These are phyloP conservation scores for Debaryomyces sp. DNA, from an alignment of 1,139 yeast genomes.

Conservation along the genomic window DNA sequence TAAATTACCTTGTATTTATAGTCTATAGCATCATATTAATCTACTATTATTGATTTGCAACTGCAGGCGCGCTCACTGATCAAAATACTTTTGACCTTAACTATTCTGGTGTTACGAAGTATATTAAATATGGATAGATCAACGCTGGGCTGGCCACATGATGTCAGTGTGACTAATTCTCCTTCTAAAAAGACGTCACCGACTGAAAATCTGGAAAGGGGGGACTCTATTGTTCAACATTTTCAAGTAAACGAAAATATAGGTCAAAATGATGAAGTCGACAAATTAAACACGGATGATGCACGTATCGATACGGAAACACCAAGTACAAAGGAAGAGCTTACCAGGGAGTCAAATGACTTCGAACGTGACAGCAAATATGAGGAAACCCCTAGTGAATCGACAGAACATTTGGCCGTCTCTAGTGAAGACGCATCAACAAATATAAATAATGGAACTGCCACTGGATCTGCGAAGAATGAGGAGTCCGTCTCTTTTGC, in stretches of 20 bases:
- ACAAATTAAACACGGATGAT: not conserved
- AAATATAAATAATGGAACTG: not conserved
- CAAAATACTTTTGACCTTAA: not conserved
- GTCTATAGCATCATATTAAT: not conserved
- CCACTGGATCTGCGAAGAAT: not conserved
- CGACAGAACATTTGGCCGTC: not conserved
- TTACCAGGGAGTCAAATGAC: not conserved
- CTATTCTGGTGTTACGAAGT: not conserved
- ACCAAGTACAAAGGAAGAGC: not conserved
- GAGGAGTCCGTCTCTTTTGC: not conserved
- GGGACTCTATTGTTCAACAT: not conserved
- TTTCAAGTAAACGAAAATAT: not conserved
- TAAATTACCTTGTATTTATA: conserved; percentile 4
- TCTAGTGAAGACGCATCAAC: not conserved
- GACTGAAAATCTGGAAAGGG: not conserved
- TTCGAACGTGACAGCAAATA: not conserved
- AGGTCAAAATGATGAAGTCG: not conserved
- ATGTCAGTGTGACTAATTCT: not conserved
- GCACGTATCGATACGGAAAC: not conserved
- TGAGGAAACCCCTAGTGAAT: not conserved
- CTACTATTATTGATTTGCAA: not conserved
- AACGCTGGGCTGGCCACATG: not conserved
- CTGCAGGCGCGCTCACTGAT: not conserved
- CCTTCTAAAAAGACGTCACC: not conserved
- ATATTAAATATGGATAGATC: not conserved